Percentiles rank a stretch among this genome's conserved stretches.
Conservation (phyloP, 1,284 basidiomycete genomes). For the Ustilago bromivora region DNA sequence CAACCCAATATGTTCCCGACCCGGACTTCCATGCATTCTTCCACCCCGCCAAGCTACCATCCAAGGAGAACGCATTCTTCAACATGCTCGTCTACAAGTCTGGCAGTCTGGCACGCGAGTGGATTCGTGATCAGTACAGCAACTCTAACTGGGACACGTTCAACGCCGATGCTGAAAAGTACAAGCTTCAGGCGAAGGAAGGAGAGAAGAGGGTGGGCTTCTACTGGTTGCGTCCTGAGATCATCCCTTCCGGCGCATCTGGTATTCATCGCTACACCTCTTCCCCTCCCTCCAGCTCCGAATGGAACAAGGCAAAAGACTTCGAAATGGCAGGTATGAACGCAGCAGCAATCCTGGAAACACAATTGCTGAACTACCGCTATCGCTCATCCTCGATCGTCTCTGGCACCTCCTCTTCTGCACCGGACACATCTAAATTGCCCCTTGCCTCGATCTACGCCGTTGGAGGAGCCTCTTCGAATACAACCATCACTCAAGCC, state of each 20-base stretch:
- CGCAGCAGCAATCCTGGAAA: conserved; percentile 85
- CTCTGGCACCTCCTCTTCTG: conserved; percentile 66
- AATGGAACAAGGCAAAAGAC: conserved; percentile 54
- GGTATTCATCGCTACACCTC: conserved; percentile 77
- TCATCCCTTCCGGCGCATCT: conserved; percentile 79
- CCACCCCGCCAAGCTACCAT: conserved; percentile 70
- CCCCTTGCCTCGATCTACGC: conserved; percentile 78
- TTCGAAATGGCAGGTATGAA: conserved; percentile 73
- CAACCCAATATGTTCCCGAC: conserved; percentile 70
- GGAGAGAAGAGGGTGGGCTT: conserved; percentile 72
- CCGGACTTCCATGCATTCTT: conserved; percentile 73
- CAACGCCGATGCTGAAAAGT: conserved; percentile 75
- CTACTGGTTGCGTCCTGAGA: conserved; percentile 84
- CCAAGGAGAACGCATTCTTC: conserved; percentile 65
- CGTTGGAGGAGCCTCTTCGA: conserved; percentile 83
- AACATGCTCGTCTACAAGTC: conserved; percentile 73
- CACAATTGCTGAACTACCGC: conserved; percentile 83
- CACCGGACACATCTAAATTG: conserved; percentile 18
- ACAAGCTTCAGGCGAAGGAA: conserved; percentile 2
- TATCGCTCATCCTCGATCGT: conserved; percentile 79
- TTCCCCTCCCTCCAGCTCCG: conserved; percentile 48
- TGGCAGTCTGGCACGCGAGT: conserved; percentile 74
- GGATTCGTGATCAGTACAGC: conserved; percentile 80
- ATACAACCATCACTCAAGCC: conserved; percentile 79
- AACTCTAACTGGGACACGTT: conserved; percentile 78